These are phyloP conservation scores for Ustulina deusta DNA, from an alignment of 2,329 filamentous ascomycete species.

Conservation along the genomic window DNA sequence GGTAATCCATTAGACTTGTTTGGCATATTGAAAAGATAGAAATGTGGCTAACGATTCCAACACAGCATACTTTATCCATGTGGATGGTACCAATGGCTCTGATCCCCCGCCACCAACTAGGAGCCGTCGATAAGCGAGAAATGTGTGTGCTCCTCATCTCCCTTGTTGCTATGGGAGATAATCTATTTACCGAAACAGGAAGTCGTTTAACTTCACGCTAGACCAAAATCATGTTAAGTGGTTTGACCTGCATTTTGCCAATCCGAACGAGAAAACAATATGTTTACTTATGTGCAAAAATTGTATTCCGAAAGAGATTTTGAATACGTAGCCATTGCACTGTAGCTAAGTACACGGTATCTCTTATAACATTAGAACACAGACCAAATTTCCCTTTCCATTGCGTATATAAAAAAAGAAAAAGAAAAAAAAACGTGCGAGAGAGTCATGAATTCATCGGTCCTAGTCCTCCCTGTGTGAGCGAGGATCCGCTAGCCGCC, in stretches of 20 bases:
- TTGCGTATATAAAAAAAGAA: slow-evolving; percentile 6
- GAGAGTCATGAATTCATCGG: slow-evolving; percentile 25
- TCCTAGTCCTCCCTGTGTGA: slow-evolving; percentile 26
- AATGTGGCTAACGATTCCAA: no score
- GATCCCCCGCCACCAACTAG: background rate
- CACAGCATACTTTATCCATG: no score
- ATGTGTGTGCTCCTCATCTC: background rate
- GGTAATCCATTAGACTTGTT: background rate
- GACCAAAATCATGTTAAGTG: slow-evolving; percentile 24
- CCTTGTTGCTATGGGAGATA: slow-evolving; percentile 6
- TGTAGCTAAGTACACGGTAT: background rate
- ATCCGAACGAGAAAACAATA: background rate
- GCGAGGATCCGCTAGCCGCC: slow-evolving; percentile 24
- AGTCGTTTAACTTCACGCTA: slow-evolving; percentile 25
- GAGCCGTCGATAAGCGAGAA: slow-evolving; percentile 4
- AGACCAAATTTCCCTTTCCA: slow-evolving; percentile 20
- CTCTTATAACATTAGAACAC: slow-evolving; percentile 1
- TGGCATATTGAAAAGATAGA: no score
- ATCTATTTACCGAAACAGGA: slow-evolving; percentile 19
- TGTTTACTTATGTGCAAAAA: background rate
- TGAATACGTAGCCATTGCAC: background rate
- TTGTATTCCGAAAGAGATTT: slow-evolving; percentile 1
- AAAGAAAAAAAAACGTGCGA: slow-evolving; percentile 11
- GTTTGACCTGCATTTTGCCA: slow-evolving; percentile 13
- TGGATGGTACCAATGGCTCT: no score